phyloP scores from a whole-genome alignment of 805 yeast species.

The Alloascoidea hylecoeti region DNA sequence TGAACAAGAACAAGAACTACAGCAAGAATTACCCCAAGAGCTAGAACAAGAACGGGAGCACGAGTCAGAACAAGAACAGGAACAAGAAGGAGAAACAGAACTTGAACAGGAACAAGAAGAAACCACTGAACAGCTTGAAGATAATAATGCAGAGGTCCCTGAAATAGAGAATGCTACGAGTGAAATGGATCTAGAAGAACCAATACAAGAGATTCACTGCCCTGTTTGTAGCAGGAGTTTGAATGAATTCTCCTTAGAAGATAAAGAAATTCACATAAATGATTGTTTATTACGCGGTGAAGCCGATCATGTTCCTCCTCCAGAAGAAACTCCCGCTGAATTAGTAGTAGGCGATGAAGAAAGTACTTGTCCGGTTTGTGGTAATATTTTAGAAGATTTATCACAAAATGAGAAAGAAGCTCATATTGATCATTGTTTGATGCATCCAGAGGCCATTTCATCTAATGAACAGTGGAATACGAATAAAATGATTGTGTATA shows the following conservation, averaged over 20 bases:
- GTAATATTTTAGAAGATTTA: constrained; percentile 10
- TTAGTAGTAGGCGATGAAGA: constrained; percentile 6
- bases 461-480: constrained; percentile 40
- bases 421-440: constrained; percentile 50
- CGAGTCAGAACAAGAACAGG: too few relatives aligned
- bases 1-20: not conserved
- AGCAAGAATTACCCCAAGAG: too few relatives aligned
- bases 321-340: not conserved
- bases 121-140: too few relatives aligned
- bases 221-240: constrained; percentile 23
- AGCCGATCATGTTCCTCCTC: not conserved
- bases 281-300: constrained; percentile 41
- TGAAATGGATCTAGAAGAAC: too few relatives aligned
- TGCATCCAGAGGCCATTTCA: constrained; percentile 46
- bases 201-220: constrained; percentile 9
- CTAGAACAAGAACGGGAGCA: too few relatives aligned
- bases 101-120: too few relatives aligned
- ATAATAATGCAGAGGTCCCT: too few relatives aligned
- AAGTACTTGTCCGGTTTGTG: constrained; percentile 22
- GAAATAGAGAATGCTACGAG: too few relatives aligned
- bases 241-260: constrained; percentile 12
- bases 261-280: constrained; percentile 43
- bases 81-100: too few relatives aligned
- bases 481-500: constrained; percentile 81
- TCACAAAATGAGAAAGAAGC: constrained; percentile 25